Percentiles rank a stretch among this genome's conserved stretches.
Conservation (phyloP, 1,139 yeast genomes). For the Schizosaccharomyces versatilis region DNA sequence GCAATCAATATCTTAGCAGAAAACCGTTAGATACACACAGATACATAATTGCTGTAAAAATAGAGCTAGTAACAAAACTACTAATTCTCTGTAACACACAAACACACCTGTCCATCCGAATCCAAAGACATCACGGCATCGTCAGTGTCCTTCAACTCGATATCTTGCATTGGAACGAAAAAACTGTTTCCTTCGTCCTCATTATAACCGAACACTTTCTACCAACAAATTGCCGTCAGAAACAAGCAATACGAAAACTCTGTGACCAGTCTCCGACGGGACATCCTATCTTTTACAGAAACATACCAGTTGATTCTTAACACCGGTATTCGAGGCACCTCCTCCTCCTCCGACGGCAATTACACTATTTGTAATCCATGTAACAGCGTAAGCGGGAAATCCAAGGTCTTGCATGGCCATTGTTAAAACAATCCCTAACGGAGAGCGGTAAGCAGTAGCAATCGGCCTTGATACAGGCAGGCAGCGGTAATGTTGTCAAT, state of each 20-base stretch:
- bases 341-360: conserved; percentile 1
- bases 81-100: too few relatives aligned
- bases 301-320: conserved; percentile 1
- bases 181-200: background rate
- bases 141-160: background rate
- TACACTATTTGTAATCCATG: background rate
- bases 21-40: background rate
- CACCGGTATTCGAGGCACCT: background rate
- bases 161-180: background rate
- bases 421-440: background rate
- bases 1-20: background rate
- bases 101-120: too few relatives aligned
- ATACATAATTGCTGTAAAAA: background rate
- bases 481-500: too few relatives aligned
- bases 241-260: too few relatives aligned
- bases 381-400: background rate
- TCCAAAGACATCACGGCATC: conserved; percentile 1
- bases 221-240: too few relatives aligned
- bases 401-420: background rate
- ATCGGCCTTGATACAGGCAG: too few relatives aligned
- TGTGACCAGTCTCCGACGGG: too few relatives aligned
- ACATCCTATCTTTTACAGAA: too few relatives aligned
- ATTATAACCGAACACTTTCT: too few relatives aligned
- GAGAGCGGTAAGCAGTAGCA: too few relatives aligned
- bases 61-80: background rate